phyloP scores from a whole-genome alignment of 1,139 yeast genomes.

The Pichia sp. region DNA sequence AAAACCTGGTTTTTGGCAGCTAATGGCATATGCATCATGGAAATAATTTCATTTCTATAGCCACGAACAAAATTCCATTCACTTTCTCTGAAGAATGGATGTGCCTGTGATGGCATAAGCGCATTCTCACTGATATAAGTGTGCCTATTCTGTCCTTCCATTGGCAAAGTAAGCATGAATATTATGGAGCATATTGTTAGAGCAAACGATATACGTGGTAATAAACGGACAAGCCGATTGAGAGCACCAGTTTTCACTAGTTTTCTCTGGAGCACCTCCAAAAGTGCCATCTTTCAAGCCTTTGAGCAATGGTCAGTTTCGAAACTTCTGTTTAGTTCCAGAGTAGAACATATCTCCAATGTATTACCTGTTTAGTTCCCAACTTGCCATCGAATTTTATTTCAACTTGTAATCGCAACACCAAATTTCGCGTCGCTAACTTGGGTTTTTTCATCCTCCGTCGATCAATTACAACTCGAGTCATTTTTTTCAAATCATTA shows the following conservation, averaged over 20 bases:
- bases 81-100: constrained; percentile 84
- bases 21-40: constrained; percentile 34
- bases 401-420: neutral
- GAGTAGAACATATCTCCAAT: no score
- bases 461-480: no score
- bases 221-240: constrained; percentile 48
- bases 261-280: constrained; percentile 29
- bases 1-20: constrained; percentile 44
- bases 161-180: constrained; percentile 70
- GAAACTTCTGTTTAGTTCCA: no score
- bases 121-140: constrained; percentile 96
- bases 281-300: constrained; percentile 33
- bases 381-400: neutral
- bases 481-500: neutral
- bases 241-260: constrained; percentile 55
- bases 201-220: constrained; percentile 63
- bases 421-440: neutral
- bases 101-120: constrained; percentile 92
- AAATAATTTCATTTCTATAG: constrained; percentile 56
- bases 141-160: constrained; percentile 74
- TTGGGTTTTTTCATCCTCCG: no score
- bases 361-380: neutral
- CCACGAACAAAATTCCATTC: constrained; percentile 95
- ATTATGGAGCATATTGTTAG: constrained; percentile 55
- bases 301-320: no score